A percentile compares a stretch with the other conserved stretches of the same genome.
phyloP scores from a whole-genome alignment of 495 filamentous ascomycete genomes.

The Articulospora tetracladia region DNA sequence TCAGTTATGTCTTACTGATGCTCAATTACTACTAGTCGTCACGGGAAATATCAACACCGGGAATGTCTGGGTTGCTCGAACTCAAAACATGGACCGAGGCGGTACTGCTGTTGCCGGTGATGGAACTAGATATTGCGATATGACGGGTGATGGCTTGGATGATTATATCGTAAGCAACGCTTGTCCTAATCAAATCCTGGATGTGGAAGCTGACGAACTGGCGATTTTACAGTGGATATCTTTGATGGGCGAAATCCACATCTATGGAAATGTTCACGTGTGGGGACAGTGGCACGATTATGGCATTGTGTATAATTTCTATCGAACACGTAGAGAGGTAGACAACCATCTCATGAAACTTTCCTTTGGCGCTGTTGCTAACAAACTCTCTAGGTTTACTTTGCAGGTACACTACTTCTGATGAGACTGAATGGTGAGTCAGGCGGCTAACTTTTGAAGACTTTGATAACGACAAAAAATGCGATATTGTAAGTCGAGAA shows the following conservation, averaged over 20 bases:
- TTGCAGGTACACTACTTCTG: not conserved
- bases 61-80: not conserved
- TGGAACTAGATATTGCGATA: not conserved
- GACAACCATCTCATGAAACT: not conserved
- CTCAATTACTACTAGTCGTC: not conserved
- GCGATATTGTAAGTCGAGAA: not conserved
- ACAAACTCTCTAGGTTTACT: not conserved
- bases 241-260: not conserved
- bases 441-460: not conserved
- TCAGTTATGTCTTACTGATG: too few species aligned
- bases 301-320: not conserved
- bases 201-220: not conserved
- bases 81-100: not conserved
- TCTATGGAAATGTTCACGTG: not conserved
- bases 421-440: not conserved
- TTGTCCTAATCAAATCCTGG: not conserved
- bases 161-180: slow-evolving; percentile 1
- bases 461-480: slow-evolving; percentile 4
- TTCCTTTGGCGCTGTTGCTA: not conserved
- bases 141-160: not conserved
- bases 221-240: not conserved
- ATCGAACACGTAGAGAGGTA: not conserved
- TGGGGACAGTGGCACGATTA: not conserved
- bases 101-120: not conserved
- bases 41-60: not conserved